phyloP scores from a whole-genome alignment of 1,284 basidiomycete genomes.

The Puccinia novopanici region DNA sequence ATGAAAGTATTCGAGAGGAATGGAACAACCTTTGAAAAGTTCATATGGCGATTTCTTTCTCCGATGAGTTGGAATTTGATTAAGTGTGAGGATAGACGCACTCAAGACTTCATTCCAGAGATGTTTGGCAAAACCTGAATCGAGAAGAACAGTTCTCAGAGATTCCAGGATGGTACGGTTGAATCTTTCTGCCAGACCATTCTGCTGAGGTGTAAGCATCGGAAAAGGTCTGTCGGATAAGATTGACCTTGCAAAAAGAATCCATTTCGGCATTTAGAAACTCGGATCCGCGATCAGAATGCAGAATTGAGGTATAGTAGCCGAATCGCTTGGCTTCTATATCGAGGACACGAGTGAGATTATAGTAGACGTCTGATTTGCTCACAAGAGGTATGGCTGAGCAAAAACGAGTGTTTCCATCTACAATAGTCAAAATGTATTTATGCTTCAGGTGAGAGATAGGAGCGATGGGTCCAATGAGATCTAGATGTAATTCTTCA shows the following conservation, averaged over 20 bases:
- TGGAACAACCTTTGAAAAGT: too few relatives aligned
- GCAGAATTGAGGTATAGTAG: background rate
- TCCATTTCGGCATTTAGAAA: background rate
- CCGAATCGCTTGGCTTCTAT: background rate
- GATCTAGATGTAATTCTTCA: too few relatives aligned
- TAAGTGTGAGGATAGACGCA: too few relatives aligned
- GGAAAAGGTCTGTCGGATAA: background rate
- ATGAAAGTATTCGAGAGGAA: too few relatives aligned
- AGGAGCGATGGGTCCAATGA: background rate
- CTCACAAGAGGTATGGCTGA: background rate
- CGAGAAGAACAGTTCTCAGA: too few relatives aligned
- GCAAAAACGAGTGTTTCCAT: background rate
- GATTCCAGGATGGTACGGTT: too few relatives aligned
- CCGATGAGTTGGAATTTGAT: too few relatives aligned
- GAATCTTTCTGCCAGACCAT: too few relatives aligned
- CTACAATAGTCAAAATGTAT: slow-evolving; percentile 8
- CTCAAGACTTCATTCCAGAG: too few relatives aligned
- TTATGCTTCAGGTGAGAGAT: background rate
- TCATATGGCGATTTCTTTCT: too few relatives aligned
- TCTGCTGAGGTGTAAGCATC: too few relatives aligned
- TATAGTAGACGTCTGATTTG: background rate
- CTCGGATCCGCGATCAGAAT: background rate
- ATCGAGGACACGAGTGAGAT: background rate
- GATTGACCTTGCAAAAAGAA: background rate
- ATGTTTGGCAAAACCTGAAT: too few relatives aligned